Evolutionary conservation across 441 rosid genomes (phyloP), one percentile per base, ranked within the genome.

Genomic region (Pelargonium australe): DNA sequence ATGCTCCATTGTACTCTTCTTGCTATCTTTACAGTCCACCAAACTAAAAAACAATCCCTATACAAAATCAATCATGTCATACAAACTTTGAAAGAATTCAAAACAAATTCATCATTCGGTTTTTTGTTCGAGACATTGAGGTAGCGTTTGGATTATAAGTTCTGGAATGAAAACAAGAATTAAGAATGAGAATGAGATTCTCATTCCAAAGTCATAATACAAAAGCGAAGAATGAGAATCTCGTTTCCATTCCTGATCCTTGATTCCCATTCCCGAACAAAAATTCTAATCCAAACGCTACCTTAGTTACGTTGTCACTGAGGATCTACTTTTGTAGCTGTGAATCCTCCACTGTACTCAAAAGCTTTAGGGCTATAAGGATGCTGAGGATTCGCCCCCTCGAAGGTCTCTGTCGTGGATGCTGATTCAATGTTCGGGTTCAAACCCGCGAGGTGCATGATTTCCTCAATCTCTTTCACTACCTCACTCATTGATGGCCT

Each of bases 401-500:
- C 80, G 6, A 82, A 81, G 66, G 71, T 82, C 23, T 79, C 85
- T 3, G 96, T 88, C 68, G 80, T 70, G 3, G 90, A 28, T 4
- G 87, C 85, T 1, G 95, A 88, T 4, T 40, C 43, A 40, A 40
- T 40, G 43, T 40, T 40, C 43, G 91, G 92, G 66, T 88, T 85
- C 73, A 89, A 25, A 1, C 96, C 93, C 0, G 87, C 89, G 7
- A 75, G 70, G 43, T 84, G 78, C 88, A 93, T 74, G 44, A 91
- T 84, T 71, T 41, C 73, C 81, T 91, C 98, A 7, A 91, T 86
- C 78, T 82, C 97, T 75, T 87, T 91, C 63, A 87, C 89, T 40
- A 80, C 92, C 41, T 88, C 93, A 55, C 88, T 81, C 96, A 89
- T 91, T 2, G 80, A 66, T 55, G 97, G 98, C 74, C 95, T 77